A percentile compares a stretch with the other conserved stretches of the same genome.
These are phyloP conservation scores for Boletellus sp. DNA, from an alignment of 768 basidiomycete species.

Conservation along the genomic window DNA sequence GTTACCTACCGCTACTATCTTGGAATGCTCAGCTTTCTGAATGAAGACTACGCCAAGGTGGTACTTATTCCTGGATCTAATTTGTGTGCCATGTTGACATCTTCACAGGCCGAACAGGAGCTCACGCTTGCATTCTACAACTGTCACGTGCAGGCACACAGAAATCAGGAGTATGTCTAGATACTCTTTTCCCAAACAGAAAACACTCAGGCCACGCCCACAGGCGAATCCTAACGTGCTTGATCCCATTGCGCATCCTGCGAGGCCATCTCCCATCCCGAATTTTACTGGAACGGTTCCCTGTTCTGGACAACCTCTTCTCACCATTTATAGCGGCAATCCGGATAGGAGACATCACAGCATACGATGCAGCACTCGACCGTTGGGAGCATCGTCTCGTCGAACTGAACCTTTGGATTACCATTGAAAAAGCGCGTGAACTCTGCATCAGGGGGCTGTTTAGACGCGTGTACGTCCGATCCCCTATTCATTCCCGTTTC, in stretches of 20 bases:
- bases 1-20: slow-evolving; percentile 94
- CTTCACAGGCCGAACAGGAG: slow-evolving; percentile 74
- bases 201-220: background rate
- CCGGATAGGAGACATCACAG: slow-evolving; percentile 66
- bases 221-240: slow-evolving; percentile 87
- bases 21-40: slow-evolving; percentile 91
- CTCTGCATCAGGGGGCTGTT: slow-evolving; percentile 82
- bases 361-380: slow-evolving; percentile 79
- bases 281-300: slow-evolving; percentile 68
- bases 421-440: slow-evolving; percentile 85
- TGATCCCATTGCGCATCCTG: slow-evolving; percentile 85
- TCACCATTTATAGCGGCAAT: slow-evolving; percentile 80
- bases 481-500: background rate
- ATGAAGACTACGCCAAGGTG: slow-evolving; percentile 86
- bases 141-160: slow-evolving; percentile 64
- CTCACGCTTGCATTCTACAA: slow-evolving; percentile 83
- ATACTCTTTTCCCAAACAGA: background rate
- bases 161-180: slow-evolving; percentile 77
- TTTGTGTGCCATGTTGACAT: background rate
- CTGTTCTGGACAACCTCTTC: slow-evolving; percentile 69
- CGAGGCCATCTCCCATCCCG: slow-evolving; percentile 81
- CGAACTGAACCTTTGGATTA: slow-evolving; percentile 83
- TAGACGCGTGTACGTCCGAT: slow-evolving; percentile 58
- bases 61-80: slow-evolving; percentile 3
- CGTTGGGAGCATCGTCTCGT: slow-evolving; percentile 68